A percentile compares a stretch with the other conserved stretches of the same genome.
phyloP scores from a whole-genome alignment of 768 basidiomycete genomes.

The Hirschioporus abietinus region DNA sequence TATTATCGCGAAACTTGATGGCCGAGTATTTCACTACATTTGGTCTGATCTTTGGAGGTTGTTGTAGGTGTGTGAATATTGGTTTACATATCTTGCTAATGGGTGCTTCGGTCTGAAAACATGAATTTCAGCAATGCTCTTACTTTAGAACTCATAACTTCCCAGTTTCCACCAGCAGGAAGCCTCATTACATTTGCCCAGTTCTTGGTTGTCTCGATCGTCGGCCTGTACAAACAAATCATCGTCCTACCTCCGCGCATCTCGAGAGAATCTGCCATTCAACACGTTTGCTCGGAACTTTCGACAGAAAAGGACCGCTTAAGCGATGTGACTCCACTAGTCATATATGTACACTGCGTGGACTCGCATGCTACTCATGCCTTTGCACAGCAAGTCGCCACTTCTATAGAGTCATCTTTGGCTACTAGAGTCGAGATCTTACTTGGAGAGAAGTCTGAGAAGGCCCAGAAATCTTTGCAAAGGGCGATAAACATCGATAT shows the following conservation, averaged over 20 bases:
- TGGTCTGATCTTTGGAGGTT: slow-evolving; percentile 81
- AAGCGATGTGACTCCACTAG: slow-evolving; percentile 7
- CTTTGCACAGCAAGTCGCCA: not conserved
- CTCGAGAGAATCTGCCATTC: not conserved
- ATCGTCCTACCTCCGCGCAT: slow-evolving; percentile 26
- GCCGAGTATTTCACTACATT: slow-evolving; percentile 59
- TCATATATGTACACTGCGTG: not conserved
- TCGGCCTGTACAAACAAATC: slow-evolving; percentile 61
- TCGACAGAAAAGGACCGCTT: not conserved
- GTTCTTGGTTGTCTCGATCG: slow-evolving; percentile 69
- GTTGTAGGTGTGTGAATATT: slow-evolving; percentile 55
- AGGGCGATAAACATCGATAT: not conserved
- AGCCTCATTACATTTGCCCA: slow-evolving; percentile 85
- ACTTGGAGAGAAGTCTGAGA: not conserved
- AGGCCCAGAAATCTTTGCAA: not conserved
- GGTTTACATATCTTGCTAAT: slow-evolving; percentile 17
- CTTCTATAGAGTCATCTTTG: not conserved
- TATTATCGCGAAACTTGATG: not conserved
- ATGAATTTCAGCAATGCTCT: slow-evolving; percentile 59
- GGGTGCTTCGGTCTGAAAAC: slow-evolving; percentile 6
- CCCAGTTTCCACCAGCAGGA: slow-evolving; percentile 63
- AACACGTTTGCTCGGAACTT: slow-evolving; percentile 6
- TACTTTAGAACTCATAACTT: slow-evolving; percentile 69
- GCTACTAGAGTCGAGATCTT: not conserved
- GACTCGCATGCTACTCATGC: not conserved